A percentile compares a stretch with the other conserved stretches of the same genome.
Evolutionary conservation across 2,329 filamentous ascomycete species (phyloP).

Genomic region (Colletotrichum tabaci): DNA sequence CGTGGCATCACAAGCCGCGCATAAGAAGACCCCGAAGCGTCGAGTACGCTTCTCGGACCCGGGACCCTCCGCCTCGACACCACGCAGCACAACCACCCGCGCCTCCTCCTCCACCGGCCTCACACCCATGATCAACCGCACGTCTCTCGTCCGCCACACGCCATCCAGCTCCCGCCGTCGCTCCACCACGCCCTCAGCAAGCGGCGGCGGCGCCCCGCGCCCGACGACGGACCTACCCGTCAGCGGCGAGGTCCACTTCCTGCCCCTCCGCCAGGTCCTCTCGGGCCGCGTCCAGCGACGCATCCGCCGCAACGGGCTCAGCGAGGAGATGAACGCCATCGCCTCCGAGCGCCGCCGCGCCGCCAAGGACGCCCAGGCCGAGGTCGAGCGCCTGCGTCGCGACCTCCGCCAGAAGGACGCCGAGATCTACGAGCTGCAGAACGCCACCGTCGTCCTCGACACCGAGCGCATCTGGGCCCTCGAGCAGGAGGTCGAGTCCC

Average conservation of each 20-base stretch:
- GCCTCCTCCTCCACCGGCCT: slow-evolving; percentile 64
- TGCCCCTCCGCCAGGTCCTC: slow-evolving; percentile 68
- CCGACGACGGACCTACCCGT: slow-evolving; percentile 43
- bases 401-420: slow-evolving; percentile 66
- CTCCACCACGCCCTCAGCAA: slow-evolving; percentile 49
- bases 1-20: slow-evolving; percentile 33
- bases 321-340: slow-evolving; percentile 71
- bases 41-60: slow-evolving; percentile 74
- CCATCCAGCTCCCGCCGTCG: slow-evolving; percentile 60
- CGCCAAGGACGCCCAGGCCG: slow-evolving; percentile 56
- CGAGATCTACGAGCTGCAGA: slow-evolving; percentile 67
- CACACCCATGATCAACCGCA: slow-evolving; percentile 71
- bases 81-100: slow-evolving; percentile 43
- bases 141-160: slow-evolving; percentile 56
- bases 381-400: slow-evolving; percentile 64
- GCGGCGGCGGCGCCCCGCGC: slow-evolving; percentile 20
- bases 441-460: slow-evolving; percentile 65
- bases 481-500: slow-evolving; percentile 56
- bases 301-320: slow-evolving; percentile 69
- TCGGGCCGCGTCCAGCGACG: slow-evolving; percentile 72
- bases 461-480: slow-evolving; percentile 61
- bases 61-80: slow-evolving; percentile 54
- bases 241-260: slow-evolving; percentile 60
- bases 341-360: slow-evolving; percentile 61
- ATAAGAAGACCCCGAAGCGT: slow-evolving; percentile 53